Base-by-base conservation (phyloP, 129 eudicot species). In the Escallonia rubra region DNA sequence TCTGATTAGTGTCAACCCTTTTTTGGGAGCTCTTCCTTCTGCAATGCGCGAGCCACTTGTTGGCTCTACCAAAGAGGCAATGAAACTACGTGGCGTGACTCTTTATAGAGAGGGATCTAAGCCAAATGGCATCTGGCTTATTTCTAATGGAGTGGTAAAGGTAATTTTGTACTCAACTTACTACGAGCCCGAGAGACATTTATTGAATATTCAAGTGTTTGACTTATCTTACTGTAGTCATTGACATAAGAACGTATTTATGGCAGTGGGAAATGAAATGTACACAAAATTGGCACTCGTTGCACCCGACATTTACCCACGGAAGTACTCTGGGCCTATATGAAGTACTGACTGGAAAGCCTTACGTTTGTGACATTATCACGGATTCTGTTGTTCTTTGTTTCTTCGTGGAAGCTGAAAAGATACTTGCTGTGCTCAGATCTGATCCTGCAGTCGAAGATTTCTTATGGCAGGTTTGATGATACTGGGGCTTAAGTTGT, bases 81-180 rank as follows among this genome's bases (percentile, higher is more conserved):
- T 89, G 89, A 89, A 89, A 79, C 69, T 80, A 52, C 84, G 85
- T 38, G 96, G 88, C n/a, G 58, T 81, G 53, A 57, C 87, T 9
- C 90, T 93, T 48, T 89, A 89, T 70, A 80, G 41, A 56, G 98
- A 93, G 79, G 96, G 91, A 66, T 78, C 86, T 14, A 81, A 66
- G 74, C 88, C 98, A 59, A 70, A 70, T 80, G 96, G 98, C 49
- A 73, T 93, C 51, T 93, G 96, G 95, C 76, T 93, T 57, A 86
- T 93, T 50, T 86, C 90, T 47, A 93, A 83, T 71, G 98, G 98
- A 43, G 96, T 89, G 60, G 96, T 89, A 72, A 86, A 86, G 98
- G 98, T 93, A 84, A 78, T 10, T 51, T 6, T 45, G 34, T 23
- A 23, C 11, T 15, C 8, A 11, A n/a, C 13, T n/a, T 72, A 14